Evolutionary conservation across 352 stramenopile genomes (phyloP).

Genomic region (Globisporangium rhizosaccharum): DNA sequence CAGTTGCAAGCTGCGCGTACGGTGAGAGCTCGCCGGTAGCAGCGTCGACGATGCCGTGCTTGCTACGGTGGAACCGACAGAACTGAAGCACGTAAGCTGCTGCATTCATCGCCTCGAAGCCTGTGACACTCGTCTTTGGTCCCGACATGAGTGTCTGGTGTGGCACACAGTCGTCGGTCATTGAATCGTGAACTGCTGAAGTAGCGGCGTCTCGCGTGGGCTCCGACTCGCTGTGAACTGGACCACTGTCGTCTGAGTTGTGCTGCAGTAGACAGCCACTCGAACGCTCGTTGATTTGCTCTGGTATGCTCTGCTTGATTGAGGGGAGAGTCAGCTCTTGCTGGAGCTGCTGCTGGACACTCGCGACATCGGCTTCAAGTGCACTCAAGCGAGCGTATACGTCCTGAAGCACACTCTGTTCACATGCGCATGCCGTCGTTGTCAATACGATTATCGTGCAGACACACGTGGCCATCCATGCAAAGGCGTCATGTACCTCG

Average conservation of each 20-base stretch:
- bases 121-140: slow-evolving; percentile 5
- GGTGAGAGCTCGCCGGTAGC: neutral
- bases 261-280: neutral
- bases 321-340: neutral
- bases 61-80: slow-evolving; percentile 6
- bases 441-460: neutral
- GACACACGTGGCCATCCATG: neutral
- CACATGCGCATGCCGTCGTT: neutral
- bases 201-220: neutral
- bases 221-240: neutral
- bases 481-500: neutral
- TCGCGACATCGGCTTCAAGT: slow-evolving; percentile 4
- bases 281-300: neutral
- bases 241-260: neutral
- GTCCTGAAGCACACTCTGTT: slow-evolving; percentile 3
- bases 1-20: slow-evolving; percentile 2
- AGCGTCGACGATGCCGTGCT: slow-evolving; percentile 7
- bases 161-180: neutral
- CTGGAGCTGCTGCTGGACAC: neutral
- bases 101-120: slow-evolving; percentile 6
- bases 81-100: slow-evolving; percentile 11
- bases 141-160: slow-evolving; percentile 4
- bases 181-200: neutral
- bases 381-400: slow-evolving; percentile 4
- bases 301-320: neutral